Conservation (phyloP, 768 basidiomycete species). For the Boletus vermiculosoides region DNA sequence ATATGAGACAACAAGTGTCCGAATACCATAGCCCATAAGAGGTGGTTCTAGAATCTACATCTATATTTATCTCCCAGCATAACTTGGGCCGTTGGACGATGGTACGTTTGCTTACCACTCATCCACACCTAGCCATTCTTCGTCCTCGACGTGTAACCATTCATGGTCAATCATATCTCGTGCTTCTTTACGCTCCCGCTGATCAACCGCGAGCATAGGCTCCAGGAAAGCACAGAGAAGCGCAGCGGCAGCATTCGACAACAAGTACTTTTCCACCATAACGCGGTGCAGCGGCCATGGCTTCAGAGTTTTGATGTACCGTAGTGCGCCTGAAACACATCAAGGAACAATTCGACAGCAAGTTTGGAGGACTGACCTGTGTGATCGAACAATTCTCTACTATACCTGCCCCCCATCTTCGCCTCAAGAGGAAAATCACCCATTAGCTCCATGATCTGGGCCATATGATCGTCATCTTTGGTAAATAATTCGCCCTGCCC, state of each 20-base stretch:
- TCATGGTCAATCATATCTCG: slow-evolving; percentile 70
- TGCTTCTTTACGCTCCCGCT: slow-evolving; percentile 65
- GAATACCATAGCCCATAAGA: slow-evolving; percentile 3
- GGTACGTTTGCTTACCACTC: slow-evolving; percentile 28
- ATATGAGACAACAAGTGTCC: neutral
- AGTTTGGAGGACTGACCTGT: slow-evolving; percentile 44
- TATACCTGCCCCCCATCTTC: slow-evolving; percentile 83
- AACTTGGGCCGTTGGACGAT: neutral
- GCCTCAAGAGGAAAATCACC: slow-evolving; percentile 73
- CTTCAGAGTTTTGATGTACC: slow-evolving; percentile 73
- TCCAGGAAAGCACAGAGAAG: slow-evolving; percentile 64
- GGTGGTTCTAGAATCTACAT: slow-evolving; percentile 6
- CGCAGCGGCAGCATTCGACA: slow-evolving; percentile 54
- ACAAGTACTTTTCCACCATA: slow-evolving; percentile 87
- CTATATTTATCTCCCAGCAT: slow-evolving; percentile 8
- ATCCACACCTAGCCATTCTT: slow-evolving; percentile 26
- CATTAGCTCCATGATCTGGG: slow-evolving; percentile 89
- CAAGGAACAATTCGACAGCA: neutral
- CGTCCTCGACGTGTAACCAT: slow-evolving; percentile 58
- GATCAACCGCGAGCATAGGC: slow-evolving; percentile 75
- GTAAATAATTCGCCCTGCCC: slow-evolving; percentile 77
- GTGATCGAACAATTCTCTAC: slow-evolving; percentile 80
- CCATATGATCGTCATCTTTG: slow-evolving; percentile 96
- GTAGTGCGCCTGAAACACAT: slow-evolving; percentile 50
- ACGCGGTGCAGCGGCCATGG: slow-evolving; percentile 82